Percentiles rank a stretch among this genome's conserved stretches.
phyloP scores from a whole-genome alignment of 192 early-diverging fungal genomes.

The Thamnidium elegans region DNA sequence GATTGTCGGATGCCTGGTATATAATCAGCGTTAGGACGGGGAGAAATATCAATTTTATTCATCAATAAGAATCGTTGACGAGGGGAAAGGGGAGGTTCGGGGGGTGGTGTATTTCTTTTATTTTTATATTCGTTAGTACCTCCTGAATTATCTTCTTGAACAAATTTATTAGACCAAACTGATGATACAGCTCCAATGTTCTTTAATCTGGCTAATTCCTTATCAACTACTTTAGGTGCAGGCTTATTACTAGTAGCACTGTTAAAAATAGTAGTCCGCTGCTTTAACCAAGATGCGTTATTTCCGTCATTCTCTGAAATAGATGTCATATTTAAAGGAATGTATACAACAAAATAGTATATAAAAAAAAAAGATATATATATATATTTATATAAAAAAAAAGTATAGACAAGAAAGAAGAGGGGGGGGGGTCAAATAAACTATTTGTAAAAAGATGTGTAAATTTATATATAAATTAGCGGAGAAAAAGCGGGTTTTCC shows the following conservation, averaged over 20 bases:
- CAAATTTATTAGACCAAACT: slow-evolving; percentile 18
- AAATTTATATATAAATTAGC: not conserved
- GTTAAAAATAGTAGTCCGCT: slow-evolving; percentile 5
- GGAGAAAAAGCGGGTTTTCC: not conserved
- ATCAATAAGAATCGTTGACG: not conserved
- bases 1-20: not conserved
- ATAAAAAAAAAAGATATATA: not conserved
- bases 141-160: slow-evolving; percentile 19
- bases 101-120: not conserved
- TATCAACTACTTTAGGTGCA: slow-evolving; percentile 6
- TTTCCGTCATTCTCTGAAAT: slow-evolving; percentile 5
- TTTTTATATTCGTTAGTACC: slow-evolving; percentile 4
- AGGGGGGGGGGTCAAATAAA: too few species aligned
- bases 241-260: not conserved
- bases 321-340: slow-evolving; percentile 8
- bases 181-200: slow-evolving; percentile 13
- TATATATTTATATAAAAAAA: too few species aligned
- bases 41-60: not conserved
- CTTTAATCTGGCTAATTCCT: slow-evolving; percentile 13
- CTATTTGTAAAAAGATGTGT: not conserved
- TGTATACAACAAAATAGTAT: not conserved
- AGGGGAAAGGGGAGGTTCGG: slow-evolving; percentile 3
- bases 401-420: too few species aligned
- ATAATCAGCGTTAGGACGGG: slow-evolving; percentile 6
- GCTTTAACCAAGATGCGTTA: slow-evolving; percentile 9